These are phyloP conservation scores for Cladosporium colombiae DNA, from an alignment of 2,329 filamentous ascomycete species.

Conservation along the genomic window DNA sequence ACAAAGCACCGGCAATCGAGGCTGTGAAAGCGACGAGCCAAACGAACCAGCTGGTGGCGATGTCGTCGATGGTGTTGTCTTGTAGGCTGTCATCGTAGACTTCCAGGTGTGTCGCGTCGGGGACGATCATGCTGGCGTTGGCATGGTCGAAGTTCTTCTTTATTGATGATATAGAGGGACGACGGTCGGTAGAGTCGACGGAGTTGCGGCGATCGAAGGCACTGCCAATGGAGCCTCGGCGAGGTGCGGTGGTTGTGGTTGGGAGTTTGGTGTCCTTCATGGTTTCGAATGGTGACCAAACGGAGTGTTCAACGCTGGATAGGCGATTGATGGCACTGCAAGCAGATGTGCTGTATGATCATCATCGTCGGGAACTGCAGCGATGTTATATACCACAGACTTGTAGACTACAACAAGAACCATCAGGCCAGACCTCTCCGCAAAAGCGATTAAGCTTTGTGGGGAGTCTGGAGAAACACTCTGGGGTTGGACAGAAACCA, in stretches of 20 bases:
- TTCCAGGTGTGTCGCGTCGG: constrained; percentile 27
- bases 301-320: not conserved
- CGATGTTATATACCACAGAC: constrained; percentile 6
- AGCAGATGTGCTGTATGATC: not conserved
- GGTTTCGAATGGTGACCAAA: not conserved
- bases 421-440: not conserved
- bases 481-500: not conserved
- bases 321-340: not conserved
- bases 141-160: constrained; percentile 26
- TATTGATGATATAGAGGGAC: constrained; percentile 18
- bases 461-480: constrained; percentile 4
- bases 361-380: not conserved
- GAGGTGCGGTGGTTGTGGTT: not conserved
- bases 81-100: constrained; percentile 20
- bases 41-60: constrained; percentile 26
- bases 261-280: constrained; percentile 11
- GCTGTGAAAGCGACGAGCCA: constrained; percentile 31
- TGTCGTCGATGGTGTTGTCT: constrained; percentile 28
- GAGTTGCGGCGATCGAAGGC: constrained; percentile 13
- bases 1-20: constrained; percentile 28
- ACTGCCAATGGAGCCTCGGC: not conserved
- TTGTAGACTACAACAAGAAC: not conserved
- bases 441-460: not conserved
- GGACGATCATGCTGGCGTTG: constrained; percentile 22
- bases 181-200: constrained; percentile 5